These are phyloP conservation scores for Nymphaea colorata DNA, from an alignment of 164 flowering plant genomes.

Conservation along the genomic window DNA sequence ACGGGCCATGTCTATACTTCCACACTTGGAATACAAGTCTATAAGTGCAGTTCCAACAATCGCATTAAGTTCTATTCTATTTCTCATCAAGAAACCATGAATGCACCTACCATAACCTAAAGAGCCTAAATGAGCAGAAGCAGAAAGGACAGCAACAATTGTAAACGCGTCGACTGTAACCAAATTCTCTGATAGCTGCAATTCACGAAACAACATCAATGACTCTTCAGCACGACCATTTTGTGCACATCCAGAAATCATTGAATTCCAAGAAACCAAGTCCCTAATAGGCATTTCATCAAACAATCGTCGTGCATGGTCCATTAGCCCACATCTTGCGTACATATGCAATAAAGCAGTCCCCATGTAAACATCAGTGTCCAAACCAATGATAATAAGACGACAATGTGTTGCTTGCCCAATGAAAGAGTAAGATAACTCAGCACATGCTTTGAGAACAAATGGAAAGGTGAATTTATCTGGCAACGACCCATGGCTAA, in stretches of 20 bases:
- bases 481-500: conserved; percentile 8
- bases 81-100: conserved; percentile 25
- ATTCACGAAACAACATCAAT: conserved; percentile 20
- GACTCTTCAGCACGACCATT: conserved; percentile 19
- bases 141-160: conserved; percentile 29
- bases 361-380: conserved; percentile 27
- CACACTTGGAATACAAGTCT: conserved; percentile 29
- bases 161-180: conserved; percentile 18
- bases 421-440: conserved; percentile 9
- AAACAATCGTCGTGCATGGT: conserved; percentile 17
- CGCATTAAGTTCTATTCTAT: conserved; percentile 19
- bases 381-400: conserved; percentile 20
- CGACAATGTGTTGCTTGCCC: conserved; percentile 28
- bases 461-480: conserved; percentile 31
- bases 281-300: conserved; percentile 22
- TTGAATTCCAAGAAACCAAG: conserved; percentile 29
- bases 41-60: conserved; percentile 29
- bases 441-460: conserved; percentile 33
- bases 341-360: conserved; percentile 35
- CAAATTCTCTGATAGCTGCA: conserved; percentile 17
- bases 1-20: conserved; percentile 15
- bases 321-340: conserved; percentile 20
- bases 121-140: conserved; percentile 23
- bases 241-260: conserved; percentile 26
- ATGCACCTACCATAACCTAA: conserved; percentile 28